Percentiles rank a stretch among this genome's conserved stretches.
These are phyloP conservation scores for Alternaria triticina DNA, from an alignment of 2,329 filamentous ascomycete species.

Conservation along the genomic window DNA sequence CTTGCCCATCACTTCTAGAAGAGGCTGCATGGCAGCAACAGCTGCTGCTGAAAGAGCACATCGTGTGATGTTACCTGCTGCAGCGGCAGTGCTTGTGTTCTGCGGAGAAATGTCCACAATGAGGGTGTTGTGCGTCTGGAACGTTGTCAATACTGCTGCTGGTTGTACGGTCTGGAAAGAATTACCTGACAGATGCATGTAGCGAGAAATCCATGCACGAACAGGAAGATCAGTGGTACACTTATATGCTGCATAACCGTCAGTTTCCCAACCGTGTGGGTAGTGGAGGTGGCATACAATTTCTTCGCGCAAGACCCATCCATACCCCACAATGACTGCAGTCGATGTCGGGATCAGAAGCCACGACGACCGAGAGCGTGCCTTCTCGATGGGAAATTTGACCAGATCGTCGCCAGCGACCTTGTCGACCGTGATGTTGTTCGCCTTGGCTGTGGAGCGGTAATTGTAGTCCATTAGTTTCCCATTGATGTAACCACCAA, in stretches of 20 bases:
- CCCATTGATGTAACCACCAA: not conserved
- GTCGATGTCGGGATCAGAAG: not conserved
- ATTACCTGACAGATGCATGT: not conserved
- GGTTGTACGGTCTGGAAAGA: accelerated
- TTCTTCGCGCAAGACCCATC: not conserved
- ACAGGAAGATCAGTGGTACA: not conserved
- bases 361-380: not conserved
- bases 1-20: not conserved
- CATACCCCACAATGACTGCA: not conserved
- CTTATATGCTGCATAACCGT: not conserved
- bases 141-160: not conserved
- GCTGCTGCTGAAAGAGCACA: not conserved
- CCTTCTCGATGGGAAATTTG: not conserved
- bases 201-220: not conserved
- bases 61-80: not conserved
- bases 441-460: not conserved
- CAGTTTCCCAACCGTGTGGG: not conserved
- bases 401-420: not conserved
- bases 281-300: not conserved
- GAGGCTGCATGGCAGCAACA: not conserved
- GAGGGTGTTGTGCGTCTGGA: not conserved
- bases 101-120: not conserved
- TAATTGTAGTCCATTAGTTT: not conserved
- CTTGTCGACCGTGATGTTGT: not conserved
- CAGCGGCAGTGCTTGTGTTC: not conserved